Conservation (phyloP, 1,284 basidiomycete genomes). For the Laetiporus sulphureus region DNA sequence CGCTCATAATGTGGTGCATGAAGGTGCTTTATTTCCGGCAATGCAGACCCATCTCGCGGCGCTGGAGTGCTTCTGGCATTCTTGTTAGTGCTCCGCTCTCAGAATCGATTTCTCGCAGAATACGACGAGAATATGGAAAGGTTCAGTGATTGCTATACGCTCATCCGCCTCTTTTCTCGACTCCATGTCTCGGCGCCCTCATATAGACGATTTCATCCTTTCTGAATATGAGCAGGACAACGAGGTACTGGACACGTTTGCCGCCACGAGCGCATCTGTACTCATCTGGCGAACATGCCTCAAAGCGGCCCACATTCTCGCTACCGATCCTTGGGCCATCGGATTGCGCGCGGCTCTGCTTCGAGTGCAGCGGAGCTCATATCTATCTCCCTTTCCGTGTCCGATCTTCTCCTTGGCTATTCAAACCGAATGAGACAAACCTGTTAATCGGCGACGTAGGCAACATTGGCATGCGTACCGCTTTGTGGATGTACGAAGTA, state of each 20-base stretch:
- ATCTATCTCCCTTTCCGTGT: no score
- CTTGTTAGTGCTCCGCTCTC: neutral
- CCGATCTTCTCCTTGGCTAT: neutral
- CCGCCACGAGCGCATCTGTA: neutral
- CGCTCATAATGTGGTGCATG: neutral
- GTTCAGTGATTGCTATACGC: neutral
- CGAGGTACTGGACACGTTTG: neutral
- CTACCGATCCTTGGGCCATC: neutral
- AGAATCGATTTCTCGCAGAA: neutral
- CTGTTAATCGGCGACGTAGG: slow-evolving; percentile 17
- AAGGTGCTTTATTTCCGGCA: neutral
- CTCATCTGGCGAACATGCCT: neutral
- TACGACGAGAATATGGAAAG: neutral
- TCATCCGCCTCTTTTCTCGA: neutral
- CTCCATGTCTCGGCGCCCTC: neutral
- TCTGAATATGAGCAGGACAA: neutral
- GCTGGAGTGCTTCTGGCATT: neutral
- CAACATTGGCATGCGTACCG: slow-evolving; percentile 25
- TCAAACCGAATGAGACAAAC: slow-evolving; percentile 10
- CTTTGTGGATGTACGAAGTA: slow-evolving; percentile 35
- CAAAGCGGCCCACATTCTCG: neutral
- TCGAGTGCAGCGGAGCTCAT: no score
- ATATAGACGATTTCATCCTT: neutral
- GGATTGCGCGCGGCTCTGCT: neutral
- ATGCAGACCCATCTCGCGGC: neutral